A percentile compares a stretch with the other conserved stretches of the same genome.
phyloP scores from a whole-genome alignment of 2,329 filamentous ascomycete species.

The Dactylellina sp. region DNA sequence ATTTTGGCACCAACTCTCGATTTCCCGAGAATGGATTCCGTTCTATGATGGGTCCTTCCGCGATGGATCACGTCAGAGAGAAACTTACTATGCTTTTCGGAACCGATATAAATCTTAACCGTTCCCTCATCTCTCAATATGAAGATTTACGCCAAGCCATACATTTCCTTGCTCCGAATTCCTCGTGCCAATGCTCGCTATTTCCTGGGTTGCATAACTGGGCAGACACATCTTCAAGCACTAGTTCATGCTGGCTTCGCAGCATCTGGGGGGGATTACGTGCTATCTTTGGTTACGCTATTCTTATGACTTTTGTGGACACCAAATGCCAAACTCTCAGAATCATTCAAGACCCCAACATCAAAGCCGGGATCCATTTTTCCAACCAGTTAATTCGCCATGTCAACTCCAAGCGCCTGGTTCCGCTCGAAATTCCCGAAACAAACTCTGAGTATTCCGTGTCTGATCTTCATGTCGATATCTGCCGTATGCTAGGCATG shows the following conservation, averaged over 20 bases:
- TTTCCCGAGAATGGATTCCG: neutral
- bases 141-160: neutral
- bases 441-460: neutral
- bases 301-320: neutral
- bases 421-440: neutral
- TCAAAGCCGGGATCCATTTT: neutral
- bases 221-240: neutral
- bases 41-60: neutral
- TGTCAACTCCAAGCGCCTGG: neutral
- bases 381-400: neutral
- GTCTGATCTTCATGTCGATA: neutral
- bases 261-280: slow-evolving; percentile 9
- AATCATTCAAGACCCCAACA: neutral
- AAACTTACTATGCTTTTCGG: neutral
- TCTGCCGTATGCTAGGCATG: neutral
- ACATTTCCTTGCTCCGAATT: neutral
- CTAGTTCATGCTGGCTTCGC: neutral
- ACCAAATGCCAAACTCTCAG: neutral
- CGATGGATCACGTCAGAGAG: neutral
- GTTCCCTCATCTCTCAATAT: neutral
- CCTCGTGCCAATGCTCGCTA: neutral
- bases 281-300: slow-evolving; percentile 4
- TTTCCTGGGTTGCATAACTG: neutral
- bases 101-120: neutral
- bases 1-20: neutral